Base-by-base conservation (phyloP, 78 protist species). In the Trichosphaerium sp. region DNA sequence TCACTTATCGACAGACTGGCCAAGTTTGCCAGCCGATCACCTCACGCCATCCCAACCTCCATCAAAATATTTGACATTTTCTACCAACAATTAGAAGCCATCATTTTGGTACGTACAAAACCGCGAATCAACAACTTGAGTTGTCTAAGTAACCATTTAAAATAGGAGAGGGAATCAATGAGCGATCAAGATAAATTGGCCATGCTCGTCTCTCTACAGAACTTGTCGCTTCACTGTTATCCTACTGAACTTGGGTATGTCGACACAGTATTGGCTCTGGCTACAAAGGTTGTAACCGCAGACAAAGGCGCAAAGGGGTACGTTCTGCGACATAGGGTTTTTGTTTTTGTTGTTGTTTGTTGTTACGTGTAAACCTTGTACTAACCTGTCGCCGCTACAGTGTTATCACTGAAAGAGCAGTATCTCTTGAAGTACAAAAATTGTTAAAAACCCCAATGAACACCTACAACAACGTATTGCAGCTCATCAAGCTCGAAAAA, bases 1-100 rank as follows among this genome's bases (percentile, higher is more conserved):
- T 29, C 76, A 3, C 39, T 90, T 64, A 81, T 92, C 74, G 87
- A 90, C 56, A 80, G 97, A 18, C 78, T 92, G 12, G 90, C 89
- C 14, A 68, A 69, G 34, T 88, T 61, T 56, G 80, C 84, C 0
- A 35, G 70, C 39, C 74, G 80, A n/a, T 6, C 64, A 32, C 18
- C 18, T 69, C 58, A 7, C 39, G 64, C 8, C n/a, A 69, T 84
- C 6, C 82, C 83, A 31, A 56, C 39, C 71, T 82, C 49, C 6
- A 61, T 78, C 56, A 51, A 72, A 38, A 79, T 88, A 65, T 89
- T 87, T 58, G 82, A 48, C 52, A 65, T 74, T 63, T 88, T 94
- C 76, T 67, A 43, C 31, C 52, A 25, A 47, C 47, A 70, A 37
- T 72, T 83, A 59, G 68, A 52, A 43, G 56, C 51, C 35, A 52